A percentile compares a stretch with the other conserved stretches of the same genome.
Evolutionary conservation across 768 basidiomycete species (phyloP).

Genomic region (Psilocybe tampanensis): DNA sequence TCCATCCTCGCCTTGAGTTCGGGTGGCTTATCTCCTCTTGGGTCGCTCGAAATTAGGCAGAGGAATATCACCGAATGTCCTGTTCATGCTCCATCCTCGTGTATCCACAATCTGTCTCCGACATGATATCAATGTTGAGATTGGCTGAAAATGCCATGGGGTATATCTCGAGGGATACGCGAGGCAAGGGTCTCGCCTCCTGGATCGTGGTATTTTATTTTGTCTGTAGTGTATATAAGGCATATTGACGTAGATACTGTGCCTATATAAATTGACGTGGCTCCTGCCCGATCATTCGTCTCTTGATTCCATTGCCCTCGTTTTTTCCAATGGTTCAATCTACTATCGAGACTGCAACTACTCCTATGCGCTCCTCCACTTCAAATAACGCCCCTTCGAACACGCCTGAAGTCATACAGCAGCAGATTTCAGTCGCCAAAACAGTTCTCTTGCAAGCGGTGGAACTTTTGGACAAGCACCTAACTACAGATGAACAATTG

Average conservation of each 20-base stretch:
- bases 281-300: slow-evolving; percentile 29
- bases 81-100: slow-evolving; percentile 11
- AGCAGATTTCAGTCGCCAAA: slow-evolving; percentile 67
- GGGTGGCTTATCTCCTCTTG: slow-evolving; percentile 52
- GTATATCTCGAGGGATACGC: slow-evolving; percentile 16
- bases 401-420: slow-evolving; percentile 36
- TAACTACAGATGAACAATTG: slow-evolving; percentile 72
- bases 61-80: slow-evolving; percentile 54
- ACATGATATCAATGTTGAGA: slow-evolving; percentile 6
- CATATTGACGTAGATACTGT: slow-evolving; percentile 8
- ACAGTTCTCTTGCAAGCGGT: slow-evolving; percentile 74
- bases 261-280: slow-evolving; percentile 22
- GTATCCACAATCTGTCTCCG: slow-evolving; percentile 17
- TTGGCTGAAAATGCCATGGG: slow-evolving; percentile 9
- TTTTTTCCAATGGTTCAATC: slow-evolving; percentile 24
- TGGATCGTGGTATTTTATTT: slow-evolving; percentile 22
- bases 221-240: not conserved
- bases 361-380: not conserved
- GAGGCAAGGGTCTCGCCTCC: slow-evolving; percentile 18
- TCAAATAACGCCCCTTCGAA: slow-evolving; percentile 15
- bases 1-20: slow-evolving; percentile 80
- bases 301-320: slow-evolving; percentile 14
- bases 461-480: slow-evolving; percentile 65
- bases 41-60: slow-evolving; percentile 81
- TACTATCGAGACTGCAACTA: slow-evolving; percentile 13